phyloP scores from a whole-genome alignment of 140 eudicot species.

The Bidens hawaiensis region DNA sequence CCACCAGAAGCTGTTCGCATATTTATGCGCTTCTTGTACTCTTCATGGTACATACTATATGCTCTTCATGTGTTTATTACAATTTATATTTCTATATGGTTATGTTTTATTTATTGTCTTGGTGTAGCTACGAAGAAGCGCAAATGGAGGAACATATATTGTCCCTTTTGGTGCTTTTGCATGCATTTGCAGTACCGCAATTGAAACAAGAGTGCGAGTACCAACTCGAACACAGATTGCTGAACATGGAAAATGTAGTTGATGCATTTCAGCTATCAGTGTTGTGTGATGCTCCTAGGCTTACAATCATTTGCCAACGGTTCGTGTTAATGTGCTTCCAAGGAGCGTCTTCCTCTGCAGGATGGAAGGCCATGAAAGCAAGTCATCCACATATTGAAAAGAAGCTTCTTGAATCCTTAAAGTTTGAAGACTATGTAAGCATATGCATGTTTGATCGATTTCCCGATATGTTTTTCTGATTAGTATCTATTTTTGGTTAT shows the following conservation, averaged over 20 bases:
- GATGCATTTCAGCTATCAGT: conserved; percentile 82
- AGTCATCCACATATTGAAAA: conserved; percentile 73
- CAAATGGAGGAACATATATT: conserved; percentile 76
- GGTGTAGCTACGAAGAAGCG: conserved; percentile 66
- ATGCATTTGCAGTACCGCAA: conserved; percentile 54
- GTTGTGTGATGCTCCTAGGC: conserved; percentile 80
- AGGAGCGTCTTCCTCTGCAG: conserved; percentile 59
- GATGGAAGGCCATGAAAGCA: conserved; percentile 83
- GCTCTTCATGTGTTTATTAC: conserved; percentile 13
- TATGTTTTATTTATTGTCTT: neutral
- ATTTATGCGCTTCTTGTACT: conserved; percentile 77
- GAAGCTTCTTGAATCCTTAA: conserved; percentile 69
- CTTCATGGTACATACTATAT: conserved; percentile 70
- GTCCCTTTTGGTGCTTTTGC: conserved; percentile 79
- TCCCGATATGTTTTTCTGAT: neutral
- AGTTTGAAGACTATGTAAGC: conserved; percentile 79
- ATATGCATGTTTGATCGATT: neutral
- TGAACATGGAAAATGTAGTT: conserved; percentile 66
- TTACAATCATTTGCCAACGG: conserved; percentile 54
- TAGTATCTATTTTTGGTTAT: neutral
- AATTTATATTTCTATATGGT: neutral
- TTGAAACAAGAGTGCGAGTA: conserved; percentile 64
- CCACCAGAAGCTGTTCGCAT: conserved; percentile 64
- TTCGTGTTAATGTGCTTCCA: conserved; percentile 59
- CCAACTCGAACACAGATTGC: conserved; percentile 51